Evolutionary conservation across 2,329 filamentous ascomycete genomes (phyloP), one percentile per base, ranked within the genome.

Genomic region (Diplodia mutila): DNA sequence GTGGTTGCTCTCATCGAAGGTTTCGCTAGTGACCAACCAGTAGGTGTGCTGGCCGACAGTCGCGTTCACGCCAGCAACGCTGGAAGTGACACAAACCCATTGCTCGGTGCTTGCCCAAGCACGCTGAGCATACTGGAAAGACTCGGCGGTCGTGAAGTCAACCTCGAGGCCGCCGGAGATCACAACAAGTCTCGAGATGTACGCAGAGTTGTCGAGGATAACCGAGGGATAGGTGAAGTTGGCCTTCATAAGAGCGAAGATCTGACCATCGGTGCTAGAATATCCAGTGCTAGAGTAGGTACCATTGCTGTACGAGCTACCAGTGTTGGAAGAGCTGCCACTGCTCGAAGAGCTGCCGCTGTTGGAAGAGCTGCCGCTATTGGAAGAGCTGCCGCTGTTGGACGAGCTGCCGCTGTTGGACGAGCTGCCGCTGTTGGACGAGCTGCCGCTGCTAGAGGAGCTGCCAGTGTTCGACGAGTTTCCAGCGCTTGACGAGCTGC

Each of bases 191-290:
- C 27, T 61, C 2, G 42, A 49, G 18, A 61, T 34, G n/a, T 61
- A 61, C 27, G 46, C 39, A 32, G 57, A 61, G 57, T 61, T 49
- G 16, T 61, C 57, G 14, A 61, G 57, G 11, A 61, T 61, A 27
- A 61, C 21, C 6, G 57, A 61, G 11, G 57, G 37, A n/a, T 61
- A 61, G 42, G 27, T 49, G 42, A 61, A 61, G 57, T 61, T 61
- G 18, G 55, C 37, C 23, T 42, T 42, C 55, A 59, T 59, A 46
- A 59, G 55, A 29, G 55, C 55, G 23, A 59, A 59, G 12, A 59
- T 21, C 23, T 46, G 37, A 6, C 37, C 55, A n/a, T 27, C 37
- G 18, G 25, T 29, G 25, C 18, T 23, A 7, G 32, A 37, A 18
- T 27, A 37, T 21, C 49, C 49, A 5, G 49, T 29, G 52, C 42